A percentile compares a stretch with the other conserved stretches of the same genome.
These are phyloP conservation scores for Petunia axillaris DNA, from an alignment of 257 asterid genomes.

Conservation along the genomic window DNA sequence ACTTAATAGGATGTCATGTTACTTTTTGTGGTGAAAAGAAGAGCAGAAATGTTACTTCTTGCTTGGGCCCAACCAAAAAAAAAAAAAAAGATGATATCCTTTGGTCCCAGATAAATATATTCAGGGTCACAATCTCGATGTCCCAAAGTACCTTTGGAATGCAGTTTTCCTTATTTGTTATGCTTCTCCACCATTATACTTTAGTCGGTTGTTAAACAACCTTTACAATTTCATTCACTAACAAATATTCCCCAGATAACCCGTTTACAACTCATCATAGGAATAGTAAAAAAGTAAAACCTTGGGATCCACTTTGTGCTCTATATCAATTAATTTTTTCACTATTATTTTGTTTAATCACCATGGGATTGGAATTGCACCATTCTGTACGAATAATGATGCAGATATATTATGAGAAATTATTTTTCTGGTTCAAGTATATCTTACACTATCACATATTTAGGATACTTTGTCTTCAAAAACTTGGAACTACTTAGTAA, in stretches of 20 bases:
- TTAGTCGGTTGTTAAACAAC: neutral
- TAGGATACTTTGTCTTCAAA: neutral
- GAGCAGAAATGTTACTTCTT: constrained; percentile 7
- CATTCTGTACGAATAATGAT: neutral
- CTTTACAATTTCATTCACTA: neutral
- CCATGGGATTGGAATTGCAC: constrained; percentile 1
- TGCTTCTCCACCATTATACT: neutral
- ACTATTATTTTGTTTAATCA: neutral
- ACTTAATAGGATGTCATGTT: constrained; percentile 22
- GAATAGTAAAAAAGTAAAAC: constrained; percentile 3
- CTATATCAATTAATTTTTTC: neutral
- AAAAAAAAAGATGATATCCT: neutral
- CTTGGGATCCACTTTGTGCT: neutral
- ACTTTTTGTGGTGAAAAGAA: constrained; percentile 19
- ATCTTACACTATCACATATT: neutral
- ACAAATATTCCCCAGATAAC: constrained; percentile 5
- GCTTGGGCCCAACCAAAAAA: neutral
- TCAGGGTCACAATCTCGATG: neutral
- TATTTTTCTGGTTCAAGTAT: neutral
- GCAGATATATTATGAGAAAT: neutral
- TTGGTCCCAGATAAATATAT: constrained; percentile 12
- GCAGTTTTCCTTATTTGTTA: constrained; percentile 4
- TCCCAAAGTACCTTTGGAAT: neutral
- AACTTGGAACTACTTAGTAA: constrained; percentile 5
- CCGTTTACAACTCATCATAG: neutral